Conservation (phyloP, 345 rosid genomes). For the Zanthoxylum bungeanum region DNA sequence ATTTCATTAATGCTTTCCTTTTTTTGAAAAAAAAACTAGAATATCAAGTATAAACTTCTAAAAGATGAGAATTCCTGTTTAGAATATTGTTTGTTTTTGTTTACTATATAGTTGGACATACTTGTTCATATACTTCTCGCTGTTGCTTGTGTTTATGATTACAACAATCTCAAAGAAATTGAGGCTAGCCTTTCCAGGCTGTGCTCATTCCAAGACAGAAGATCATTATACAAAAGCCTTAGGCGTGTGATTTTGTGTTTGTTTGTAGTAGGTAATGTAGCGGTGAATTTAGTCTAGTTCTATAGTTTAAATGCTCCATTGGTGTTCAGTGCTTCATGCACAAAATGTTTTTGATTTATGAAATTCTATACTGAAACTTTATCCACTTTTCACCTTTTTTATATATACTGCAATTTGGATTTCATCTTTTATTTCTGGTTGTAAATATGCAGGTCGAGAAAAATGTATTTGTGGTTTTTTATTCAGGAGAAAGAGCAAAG, state of each 20-base stretch:
- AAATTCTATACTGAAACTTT: background rate
- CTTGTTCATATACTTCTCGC: background rate
- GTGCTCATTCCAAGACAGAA: background rate
- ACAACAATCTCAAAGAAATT: background rate
- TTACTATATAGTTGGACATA: background rate
- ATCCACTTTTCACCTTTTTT: background rate
- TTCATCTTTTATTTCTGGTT: conserved; percentile 22
- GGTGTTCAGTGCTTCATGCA: background rate
- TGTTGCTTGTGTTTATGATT: background rate
- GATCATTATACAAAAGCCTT: background rate
- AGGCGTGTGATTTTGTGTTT: background rate
- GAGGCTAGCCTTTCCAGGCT: background rate
- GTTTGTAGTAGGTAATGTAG: background rate
- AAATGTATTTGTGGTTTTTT: conserved; percentile 82
- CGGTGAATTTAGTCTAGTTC: conserved; percentile 1
- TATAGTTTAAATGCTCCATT: background rate
- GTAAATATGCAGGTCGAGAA: conserved; percentile 69
- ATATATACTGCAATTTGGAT: background rate
- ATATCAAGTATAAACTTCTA: background rate
- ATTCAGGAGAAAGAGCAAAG: conserved; percentile 90
- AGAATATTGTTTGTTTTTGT: background rate
- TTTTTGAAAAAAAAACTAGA: background rate
- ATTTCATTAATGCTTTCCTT: background rate
- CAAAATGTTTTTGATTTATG: background rate
- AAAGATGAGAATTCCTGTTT: background rate